A percentile compares a stretch with the other conserved stretches of the same genome.
phyloP scores from a whole-genome alignment of 2,329 filamentous ascomycete species.

The Ascochyta fabae region DNA sequence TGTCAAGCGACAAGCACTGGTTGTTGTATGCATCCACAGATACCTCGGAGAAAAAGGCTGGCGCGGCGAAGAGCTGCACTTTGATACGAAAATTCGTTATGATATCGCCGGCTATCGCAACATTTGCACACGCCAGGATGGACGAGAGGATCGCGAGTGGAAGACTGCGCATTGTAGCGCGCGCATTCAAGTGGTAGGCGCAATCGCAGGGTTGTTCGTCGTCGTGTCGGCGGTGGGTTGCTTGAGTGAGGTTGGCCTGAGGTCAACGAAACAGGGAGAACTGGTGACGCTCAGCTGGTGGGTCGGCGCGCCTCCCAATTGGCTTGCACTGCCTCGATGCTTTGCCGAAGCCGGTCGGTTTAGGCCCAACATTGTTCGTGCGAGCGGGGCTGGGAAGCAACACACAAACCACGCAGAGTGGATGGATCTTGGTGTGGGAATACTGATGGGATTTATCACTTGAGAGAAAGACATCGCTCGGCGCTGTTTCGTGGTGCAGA shows the following conservation, averaged over 20 bases:
- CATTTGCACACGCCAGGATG: constrained; percentile 3
- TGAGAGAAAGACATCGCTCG: background rate
- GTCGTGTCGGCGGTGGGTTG: constrained; percentile 8
- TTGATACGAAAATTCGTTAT: constrained; percentile 38
- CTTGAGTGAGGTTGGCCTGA: constrained; percentile 9
- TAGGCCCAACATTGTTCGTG: constrained; percentile 10
- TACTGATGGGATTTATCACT: background rate
- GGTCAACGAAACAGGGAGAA: constrained; percentile 9
- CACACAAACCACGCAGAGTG: background rate
- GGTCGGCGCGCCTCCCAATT: constrained; percentile 14
- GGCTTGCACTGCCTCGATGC: constrained; percentile 16
- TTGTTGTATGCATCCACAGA: constrained; percentile 41
- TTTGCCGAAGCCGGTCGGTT: constrained; percentile 5
- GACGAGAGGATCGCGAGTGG: constrained; percentile 4
- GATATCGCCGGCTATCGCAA: constrained; percentile 24
- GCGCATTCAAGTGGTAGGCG: constrained; percentile 15
- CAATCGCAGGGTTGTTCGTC: constrained; percentile 8
- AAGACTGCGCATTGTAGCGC: constrained; percentile 19
- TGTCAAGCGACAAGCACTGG: constrained; percentile 39
- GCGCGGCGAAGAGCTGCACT: constrained; percentile 43
- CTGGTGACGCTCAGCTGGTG: constrained; percentile 16
- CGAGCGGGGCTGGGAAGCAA: constrained; percentile 1
- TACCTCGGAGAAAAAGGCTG: constrained; percentile 42
- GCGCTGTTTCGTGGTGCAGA: background rate
- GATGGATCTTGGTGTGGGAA: background rate